Base-by-base conservation (phyloP, 805 yeast species). In the Kodamaea lidongshanica region DNA sequence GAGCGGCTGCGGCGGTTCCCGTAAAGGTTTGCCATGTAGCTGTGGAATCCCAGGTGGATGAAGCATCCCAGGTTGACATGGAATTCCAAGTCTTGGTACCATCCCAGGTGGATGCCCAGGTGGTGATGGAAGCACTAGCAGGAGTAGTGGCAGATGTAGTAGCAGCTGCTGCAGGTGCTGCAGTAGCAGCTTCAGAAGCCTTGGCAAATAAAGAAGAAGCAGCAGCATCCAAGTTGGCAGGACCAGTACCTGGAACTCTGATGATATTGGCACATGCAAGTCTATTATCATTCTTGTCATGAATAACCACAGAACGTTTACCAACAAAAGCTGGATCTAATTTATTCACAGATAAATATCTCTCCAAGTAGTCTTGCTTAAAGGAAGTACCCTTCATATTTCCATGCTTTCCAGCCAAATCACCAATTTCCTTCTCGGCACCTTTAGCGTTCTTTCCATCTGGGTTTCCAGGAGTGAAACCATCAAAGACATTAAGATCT, bases 321-420 rank as follows among this genome's bases (percentile, higher is more conserved):
- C 61, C 62, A n/a, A 41, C 12, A 32, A 16, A 41, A 7, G 51
- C 50, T 21, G 34, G 28, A 44, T 39, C 37, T 16, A 27, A 24
- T 3, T 46, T 38, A 44, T 47, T 39, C 44, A 51, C 45, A 17
- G 55, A 50, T 34, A 51, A 35, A 38, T 42, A 50, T 8, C 30
- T 30, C 37, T 51, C 56, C n/a, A 40, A 23, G 43, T 47, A 51
- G 19, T 50, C 28, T 15, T 50, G 34, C 12, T 45, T 18, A 31
- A 39, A 16, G 9, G 56, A 40, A n/a, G 48, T 42, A 19, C 61
- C 55, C 41, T 13, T 28, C 26, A 61, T 49, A 24, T 28, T 27
- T 12, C 69, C 68, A 41, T 60, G 61, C 42, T 54, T 60, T 14
- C 65, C 66, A 7, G 64, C 41, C 35, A 62, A 61, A 39, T 62